Percentiles rank a stretch among this genome's conserved stretches.
phyloP scores from a whole-genome alignment of 225 moss, liverwort and hornwort species.

The Marchantia polymorpha region DNA sequence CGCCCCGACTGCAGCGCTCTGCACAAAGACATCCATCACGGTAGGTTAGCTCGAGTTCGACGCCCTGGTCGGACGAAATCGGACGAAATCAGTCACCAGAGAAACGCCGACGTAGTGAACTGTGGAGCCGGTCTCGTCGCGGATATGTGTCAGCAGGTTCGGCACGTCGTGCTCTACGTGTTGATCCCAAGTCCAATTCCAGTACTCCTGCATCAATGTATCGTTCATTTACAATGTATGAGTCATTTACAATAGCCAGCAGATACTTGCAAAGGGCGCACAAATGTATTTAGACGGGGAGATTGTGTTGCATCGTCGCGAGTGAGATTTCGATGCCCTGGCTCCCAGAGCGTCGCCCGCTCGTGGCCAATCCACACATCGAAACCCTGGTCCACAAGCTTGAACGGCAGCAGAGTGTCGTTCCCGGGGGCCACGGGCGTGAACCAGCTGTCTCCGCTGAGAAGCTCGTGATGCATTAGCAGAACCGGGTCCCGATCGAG shows the following conservation, averaged over 20 bases:
- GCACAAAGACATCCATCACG: neutral
- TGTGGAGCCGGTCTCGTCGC: conserved; percentile 24
- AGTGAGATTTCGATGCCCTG: conserved; percentile 23
- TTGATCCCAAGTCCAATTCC: conserved; percentile 83
- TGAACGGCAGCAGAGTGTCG: conserved; percentile 25
- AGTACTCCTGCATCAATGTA: conserved; percentile 56
- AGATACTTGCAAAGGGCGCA: too few relatives aligned
- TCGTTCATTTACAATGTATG: too few relatives aligned
- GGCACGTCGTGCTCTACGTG: conserved; percentile 60
- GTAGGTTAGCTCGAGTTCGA: too few relatives aligned
- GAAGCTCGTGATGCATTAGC: conserved; percentile 36
- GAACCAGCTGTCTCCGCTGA: conserved; percentile 48
- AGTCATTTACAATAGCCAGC: too few relatives aligned
- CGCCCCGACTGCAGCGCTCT: conserved; percentile 39
- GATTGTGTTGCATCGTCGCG: neutral
- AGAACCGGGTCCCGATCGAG: conserved; percentile 9
- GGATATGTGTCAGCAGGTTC: conserved; percentile 41
- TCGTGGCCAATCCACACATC: conserved; percentile 47
- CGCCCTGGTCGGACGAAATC: too few relatives aligned
- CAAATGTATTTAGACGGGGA: too few relatives aligned
- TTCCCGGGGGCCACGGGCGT: neutral
- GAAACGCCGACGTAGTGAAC: conserved; percentile 66
- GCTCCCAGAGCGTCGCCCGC: conserved; percentile 43
- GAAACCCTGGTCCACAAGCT: conserved; percentile 30
- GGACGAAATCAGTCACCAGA: conserved; percentile 47